Conservation (phyloP, 148 eudicot genomes). For the Salicornia ramosissima region DNA sequence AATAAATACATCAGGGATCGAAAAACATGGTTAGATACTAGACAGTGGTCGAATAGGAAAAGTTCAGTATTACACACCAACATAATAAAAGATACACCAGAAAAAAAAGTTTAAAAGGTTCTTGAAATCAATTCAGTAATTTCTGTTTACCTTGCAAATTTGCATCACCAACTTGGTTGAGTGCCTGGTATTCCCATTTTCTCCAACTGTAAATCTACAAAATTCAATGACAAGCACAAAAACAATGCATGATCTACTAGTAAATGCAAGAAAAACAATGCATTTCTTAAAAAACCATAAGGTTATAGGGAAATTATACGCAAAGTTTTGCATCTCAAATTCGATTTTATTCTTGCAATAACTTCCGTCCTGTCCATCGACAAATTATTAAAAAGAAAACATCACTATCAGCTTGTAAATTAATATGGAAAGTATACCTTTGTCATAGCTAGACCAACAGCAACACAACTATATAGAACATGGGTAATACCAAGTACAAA, state of each 20-base stretch:
- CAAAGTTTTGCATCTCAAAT: too few species aligned
- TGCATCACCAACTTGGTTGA: constrained; percentile 45
- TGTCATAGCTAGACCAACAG: constrained; percentile 86
- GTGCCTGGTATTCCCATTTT: constrained; percentile 86
- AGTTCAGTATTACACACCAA: not conserved
- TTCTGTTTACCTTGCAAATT: constrained; percentile 45
- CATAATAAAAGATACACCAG: not conserved
- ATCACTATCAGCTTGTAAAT: not conserved
- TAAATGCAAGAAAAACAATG: not conserved
- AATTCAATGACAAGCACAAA: constrained; percentile 15
- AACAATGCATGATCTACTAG: not conserved
- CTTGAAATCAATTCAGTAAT: not conserved
- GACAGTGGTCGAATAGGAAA: not conserved
- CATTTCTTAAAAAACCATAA: too few species aligned
- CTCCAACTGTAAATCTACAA: constrained; percentile 97
- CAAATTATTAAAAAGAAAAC: too few species aligned
- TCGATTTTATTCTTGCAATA: too few species aligned
- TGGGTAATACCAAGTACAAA: constrained; percentile 97
- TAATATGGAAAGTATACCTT: constrained; percentile 47
- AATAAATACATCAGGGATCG: too few species aligned
- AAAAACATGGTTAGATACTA: not conserved
- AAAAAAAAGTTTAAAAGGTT: not conserved
- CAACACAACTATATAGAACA: constrained; percentile 77
- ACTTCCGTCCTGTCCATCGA: too few species aligned
- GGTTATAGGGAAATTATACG: too few species aligned